Evolutionary conservation across 805 yeast species (phyloP).

Genomic region (Metschnikowia colocasiae): DNA sequence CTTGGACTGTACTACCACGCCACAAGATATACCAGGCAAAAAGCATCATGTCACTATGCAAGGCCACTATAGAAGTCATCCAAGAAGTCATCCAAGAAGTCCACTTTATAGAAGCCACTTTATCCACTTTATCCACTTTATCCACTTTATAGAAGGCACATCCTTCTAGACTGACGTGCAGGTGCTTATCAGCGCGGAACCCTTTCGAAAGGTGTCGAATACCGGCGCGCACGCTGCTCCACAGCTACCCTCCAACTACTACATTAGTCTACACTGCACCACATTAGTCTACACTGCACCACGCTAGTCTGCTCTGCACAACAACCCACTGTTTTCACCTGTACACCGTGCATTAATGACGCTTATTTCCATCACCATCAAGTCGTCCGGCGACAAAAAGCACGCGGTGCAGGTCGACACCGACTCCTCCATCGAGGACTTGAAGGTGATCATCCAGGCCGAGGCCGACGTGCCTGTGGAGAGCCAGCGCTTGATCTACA

Average conservation of each 20-base stretch:
- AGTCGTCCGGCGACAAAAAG: conserved; percentile 72
- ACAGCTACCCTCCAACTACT: background rate
- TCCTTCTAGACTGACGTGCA: too few relatives aligned
- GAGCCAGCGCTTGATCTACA: conserved; percentile 86
- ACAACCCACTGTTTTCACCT: too few relatives aligned
- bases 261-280: background rate
- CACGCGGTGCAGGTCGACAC: conserved; percentile 59
- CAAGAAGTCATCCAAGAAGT: too few relatives aligned
- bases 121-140: too few relatives aligned
- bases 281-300: too few relatives aligned
- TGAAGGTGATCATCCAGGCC: conserved; percentile 62
- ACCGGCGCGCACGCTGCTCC: background rate
- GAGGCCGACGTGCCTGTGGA: conserved; percentile 65
- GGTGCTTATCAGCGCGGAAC: conserved; percentile 4
- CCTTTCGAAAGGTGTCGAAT: conserved; percentile 3
- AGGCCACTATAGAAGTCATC: too few relatives aligned
- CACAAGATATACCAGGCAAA: too few relatives aligned
- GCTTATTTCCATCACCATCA: conserved; percentile 31
- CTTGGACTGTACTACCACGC: too few relatives aligned
- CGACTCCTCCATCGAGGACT: conserved; percentile 55
- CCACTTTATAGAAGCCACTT: too few relatives aligned
- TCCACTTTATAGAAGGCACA: too few relatives aligned
- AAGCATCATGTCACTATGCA: too few relatives aligned
- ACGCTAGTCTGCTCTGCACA: too few relatives aligned
- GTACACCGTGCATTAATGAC: conserved; percentile 25